Evolutionary conservation across 2,329 filamentous ascomycete genomes (phyloP).

Genomic region (Penicillium sp.): DNA sequence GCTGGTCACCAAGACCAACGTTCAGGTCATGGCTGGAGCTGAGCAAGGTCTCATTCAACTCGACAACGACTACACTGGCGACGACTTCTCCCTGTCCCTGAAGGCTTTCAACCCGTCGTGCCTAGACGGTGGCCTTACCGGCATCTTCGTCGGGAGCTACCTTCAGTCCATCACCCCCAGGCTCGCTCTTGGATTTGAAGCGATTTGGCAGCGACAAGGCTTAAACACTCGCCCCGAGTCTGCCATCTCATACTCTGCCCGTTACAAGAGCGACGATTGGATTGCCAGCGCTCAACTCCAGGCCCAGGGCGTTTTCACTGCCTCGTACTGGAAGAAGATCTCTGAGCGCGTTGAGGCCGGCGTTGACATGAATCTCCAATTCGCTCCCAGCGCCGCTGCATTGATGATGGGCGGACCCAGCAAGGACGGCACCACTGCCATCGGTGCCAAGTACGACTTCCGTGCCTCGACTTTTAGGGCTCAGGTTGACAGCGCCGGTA

Average conservation of each 20-base stretch:
- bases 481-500: constrained; percentile 93
- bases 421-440: constrained; percentile 87
- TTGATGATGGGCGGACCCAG: constrained; percentile 76
- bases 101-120: constrained; percentile 96
- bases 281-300: constrained; percentile 89
- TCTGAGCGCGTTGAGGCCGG: constrained; percentile 96
- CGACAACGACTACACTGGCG: constrained; percentile 93
- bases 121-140: constrained; percentile 89
- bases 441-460: constrained; percentile 99
- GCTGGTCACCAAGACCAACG: constrained; percentile 83
- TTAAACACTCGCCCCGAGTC: constrained; percentile 88
- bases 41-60: constrained; percentile 88
- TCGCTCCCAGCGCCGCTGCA: constrained; percentile 67
- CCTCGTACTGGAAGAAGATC: constrained; percentile 90
- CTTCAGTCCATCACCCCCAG: constrained; percentile 89
- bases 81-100: constrained; percentile 89
- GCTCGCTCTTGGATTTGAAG: constrained; percentile 86
- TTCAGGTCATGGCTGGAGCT: constrained; percentile 79
- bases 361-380: constrained; percentile 89
- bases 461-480: constrained; percentile 92
- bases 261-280: constrained; percentile 93
- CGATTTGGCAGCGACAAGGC: constrained; percentile 88
- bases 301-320: constrained; percentile 83
- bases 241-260: constrained; percentile 83
- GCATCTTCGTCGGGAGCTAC: constrained; percentile 95